Evolutionary conservation across 257 asterid genomes (phyloP), one percentile per base, ranked within the genome.

Genomic region (Ophiorrhiza pumila): DNA sequence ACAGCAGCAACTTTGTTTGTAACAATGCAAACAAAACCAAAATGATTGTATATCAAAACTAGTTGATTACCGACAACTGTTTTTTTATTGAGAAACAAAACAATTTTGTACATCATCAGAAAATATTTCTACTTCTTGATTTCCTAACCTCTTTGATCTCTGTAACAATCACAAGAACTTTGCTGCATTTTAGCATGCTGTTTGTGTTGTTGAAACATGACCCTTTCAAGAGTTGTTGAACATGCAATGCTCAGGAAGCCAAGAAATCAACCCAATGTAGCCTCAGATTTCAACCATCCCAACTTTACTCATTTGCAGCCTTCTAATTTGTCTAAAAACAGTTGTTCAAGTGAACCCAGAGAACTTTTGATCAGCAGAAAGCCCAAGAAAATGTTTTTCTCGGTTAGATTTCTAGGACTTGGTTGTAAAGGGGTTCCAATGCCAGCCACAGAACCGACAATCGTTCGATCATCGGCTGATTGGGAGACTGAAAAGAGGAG

Each of bases 371-470:
- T 20, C 46, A 18, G 72, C 57, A 55, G 59, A 29, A 76, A 80
- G 31, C 39, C 82, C 12, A 81, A 78, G 79, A 81, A 74, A n/a
- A 78, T 41, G 57, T 77, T 80, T 59, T 20, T 71, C 68, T 65
- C 76, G 49, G 73, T 69, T 29, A 83, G 77, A 39, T 74, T 85
- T 35, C 63, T 74, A 72, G 88, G 89, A 63, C 75, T 88, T 57
- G 88, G 90, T 41, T 88, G 90, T 75, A 81, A 75, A 69, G 84
- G 85, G 68, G 20, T 71, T 7, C 25, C 83, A 68, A 70, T 68
- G 64, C 68, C 75, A 31, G 67, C 57, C 22, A n/a, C 81, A 27
- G 74, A 45, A 17, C 69, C 79, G 43, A 47, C 65, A 39, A 49
- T 58, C 34, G 22, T 71, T 70, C 72, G 63, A 8, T 71, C 77